Evolutionary conservation across 805 yeast genomes (phyloP), one percentile per base, ranked within the genome.

Genomic region (Monosporozyma servazzii): DNA sequence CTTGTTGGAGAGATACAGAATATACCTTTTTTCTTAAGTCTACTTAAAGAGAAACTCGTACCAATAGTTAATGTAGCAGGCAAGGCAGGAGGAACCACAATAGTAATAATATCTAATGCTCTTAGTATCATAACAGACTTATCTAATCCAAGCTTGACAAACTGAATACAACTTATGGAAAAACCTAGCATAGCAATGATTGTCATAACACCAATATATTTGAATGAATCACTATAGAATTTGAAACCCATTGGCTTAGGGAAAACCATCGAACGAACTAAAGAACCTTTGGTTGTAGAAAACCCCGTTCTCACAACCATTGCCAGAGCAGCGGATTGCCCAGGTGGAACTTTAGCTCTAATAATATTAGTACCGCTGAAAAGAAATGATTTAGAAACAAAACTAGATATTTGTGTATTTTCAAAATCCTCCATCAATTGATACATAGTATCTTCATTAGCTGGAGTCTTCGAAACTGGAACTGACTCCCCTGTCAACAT

Each of bases 401-500:
- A 69, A 13, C 83, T 75, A 8, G 87, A 76, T 13, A 86, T 79
- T 55, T 77, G 78, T 2, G 82, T 70, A 48, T 71, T 73, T 23
- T 70, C 70, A 54, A 82, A 80, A 57, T 81, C 83, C n/a, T 74
- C 74, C 2, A 80, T 72, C 47, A 87, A 66, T 20, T 72, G 71
- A n/a, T 69, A 69, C 40, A 88, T 77, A 0, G 82, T 74, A 8
- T 82, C 89, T 15, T 77, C 75, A 1, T 75, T 70, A 1, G 93
- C 88, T 1, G 86, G 77, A 10, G 74, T 55, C 65, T 93, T 93
- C 0, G 96, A 80, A 2, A 93, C 96, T 0, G 99, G 99, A 1
- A 93, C 97, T 49, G 96, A 88, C 66, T 93, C 99, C 40, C 99
- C 99, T 0, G 99, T 93, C 20, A 93, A 75, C 96, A 93, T 93